Percentiles rank a stretch among this genome's conserved stretches.
Conservation (phyloP, 2,329 filamentous ascomycete species). For the Geosmithia flava region DNA sequence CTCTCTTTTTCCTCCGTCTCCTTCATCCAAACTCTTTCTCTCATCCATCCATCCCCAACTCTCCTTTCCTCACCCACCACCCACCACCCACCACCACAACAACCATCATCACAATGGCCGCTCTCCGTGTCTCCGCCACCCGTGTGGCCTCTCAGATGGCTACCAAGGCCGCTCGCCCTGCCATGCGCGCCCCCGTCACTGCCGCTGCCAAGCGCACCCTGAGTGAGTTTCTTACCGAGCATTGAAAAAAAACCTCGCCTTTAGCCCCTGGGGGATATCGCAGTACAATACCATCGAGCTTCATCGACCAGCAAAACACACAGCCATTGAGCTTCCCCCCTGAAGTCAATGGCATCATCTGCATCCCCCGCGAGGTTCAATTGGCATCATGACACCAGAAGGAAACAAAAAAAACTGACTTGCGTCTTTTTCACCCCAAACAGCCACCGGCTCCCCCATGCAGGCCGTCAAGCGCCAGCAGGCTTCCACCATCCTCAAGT, state of each 20-base stretch:
- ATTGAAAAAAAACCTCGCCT: constrained; percentile 9
- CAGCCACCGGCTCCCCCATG: constrained; percentile 50
- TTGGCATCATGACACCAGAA: neutral
- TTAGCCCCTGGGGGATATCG: no score
- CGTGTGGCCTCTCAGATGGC: constrained; percentile 68
- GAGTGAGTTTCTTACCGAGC: constrained; percentile 42
- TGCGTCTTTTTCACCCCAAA: constrained; percentile 1
- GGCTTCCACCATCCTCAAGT: constrained; percentile 52
- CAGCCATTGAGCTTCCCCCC: constrained; percentile 17
- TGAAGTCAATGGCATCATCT: neutral
- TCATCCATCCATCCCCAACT: constrained; percentile 9
- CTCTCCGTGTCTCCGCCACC: constrained; percentile 65
- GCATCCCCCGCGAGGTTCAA: constrained; percentile 1
- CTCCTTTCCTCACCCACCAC: constrained; percentile 8
- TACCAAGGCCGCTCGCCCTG: constrained; percentile 67
- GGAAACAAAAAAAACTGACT: neutral
- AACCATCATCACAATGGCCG: constrained; percentile 68
- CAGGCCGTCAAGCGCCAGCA: constrained; percentile 67
- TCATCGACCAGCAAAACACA: neutral
- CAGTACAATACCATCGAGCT: neutral
- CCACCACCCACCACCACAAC: constrained; percentile 14
- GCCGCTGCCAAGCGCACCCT: constrained; percentile 64
- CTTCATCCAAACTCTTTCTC: constrained; percentile 15
- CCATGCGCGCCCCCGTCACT: constrained; percentile 51
- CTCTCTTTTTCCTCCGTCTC: constrained; percentile 18